A percentile compares a stretch with the other conserved stretches of the same genome.
Conservation (phyloP, 805 yeast genomes). For the Cyberlindnera xishuangbannaensis region DNA sequence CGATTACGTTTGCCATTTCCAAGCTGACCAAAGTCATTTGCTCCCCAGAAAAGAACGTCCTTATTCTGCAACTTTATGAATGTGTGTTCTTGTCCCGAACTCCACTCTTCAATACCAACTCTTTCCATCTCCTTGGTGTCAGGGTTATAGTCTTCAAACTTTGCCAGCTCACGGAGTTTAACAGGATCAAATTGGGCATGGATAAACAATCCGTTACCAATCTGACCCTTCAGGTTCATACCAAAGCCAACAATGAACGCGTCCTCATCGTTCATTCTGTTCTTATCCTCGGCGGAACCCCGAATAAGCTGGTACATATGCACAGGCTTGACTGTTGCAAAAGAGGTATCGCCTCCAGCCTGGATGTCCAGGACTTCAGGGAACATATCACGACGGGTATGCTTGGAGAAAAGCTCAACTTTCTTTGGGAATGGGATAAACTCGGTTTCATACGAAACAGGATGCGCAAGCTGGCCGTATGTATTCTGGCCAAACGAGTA, state of each 20-base stretch:
- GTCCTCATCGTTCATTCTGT: constrained; percentile 20
- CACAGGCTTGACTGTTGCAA: constrained; percentile 36
- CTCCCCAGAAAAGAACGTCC: constrained; percentile 79
- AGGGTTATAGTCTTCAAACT: constrained; percentile 53
- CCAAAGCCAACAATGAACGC: constrained; percentile 62
- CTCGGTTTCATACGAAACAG: constrained; percentile 60
- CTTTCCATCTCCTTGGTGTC: constrained; percentile 32
- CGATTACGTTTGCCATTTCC: constrained; percentile 76
- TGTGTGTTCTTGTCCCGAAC: constrained; percentile 61
- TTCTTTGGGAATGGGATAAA: constrained; percentile 64
- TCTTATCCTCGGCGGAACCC: constrained; percentile 14
- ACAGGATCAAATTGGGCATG: constrained; percentile 71
- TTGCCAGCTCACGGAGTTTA: constrained; percentile 36
- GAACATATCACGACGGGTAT: constrained; percentile 36
- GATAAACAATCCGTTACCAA: constrained; percentile 71
- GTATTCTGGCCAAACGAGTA: constrained; percentile 84
- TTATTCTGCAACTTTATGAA: constrained; percentile 54
- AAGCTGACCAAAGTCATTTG: constrained; percentile 74
- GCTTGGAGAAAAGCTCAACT: constrained; percentile 36
- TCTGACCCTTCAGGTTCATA: constrained; percentile 77
- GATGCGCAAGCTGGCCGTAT: constrained; percentile 79
- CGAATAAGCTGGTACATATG: constrained; percentile 26
- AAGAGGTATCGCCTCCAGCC: constrained; percentile 70
- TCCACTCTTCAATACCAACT: constrained; percentile 46
- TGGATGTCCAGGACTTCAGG: constrained; percentile 47